Evolutionary conservation across 495 filamentous ascomycete genomes (phyloP), one percentile per base, ranked within the genome.

Genomic region (Aspergillus carlsbadensis): DNA sequence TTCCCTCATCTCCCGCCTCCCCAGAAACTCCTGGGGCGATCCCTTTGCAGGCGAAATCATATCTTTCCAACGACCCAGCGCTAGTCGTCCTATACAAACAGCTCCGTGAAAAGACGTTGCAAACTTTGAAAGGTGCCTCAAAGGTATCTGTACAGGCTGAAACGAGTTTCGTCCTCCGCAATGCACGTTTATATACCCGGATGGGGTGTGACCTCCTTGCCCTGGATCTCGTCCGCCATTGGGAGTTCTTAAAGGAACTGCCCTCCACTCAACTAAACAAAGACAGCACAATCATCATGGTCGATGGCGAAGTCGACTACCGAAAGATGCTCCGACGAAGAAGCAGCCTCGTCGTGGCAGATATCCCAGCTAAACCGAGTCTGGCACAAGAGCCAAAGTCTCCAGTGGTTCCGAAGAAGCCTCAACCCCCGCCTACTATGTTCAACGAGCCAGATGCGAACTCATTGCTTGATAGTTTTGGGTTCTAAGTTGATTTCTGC

Each of bases 181-280:
- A 88, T 46, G 93, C 93, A 10, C 78, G 89, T 29, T 76, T 96
- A 5, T 96, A 98, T 62, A 87, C 90, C 66, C 84, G 95, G 0
- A 98, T 98, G 95, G 94, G 94, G 11, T 96, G 94, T 63, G 93
- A 96, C 66, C 63, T 96, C n/a, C 82, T 97, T 2, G 94, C 95
- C 10, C 74, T 98, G 10, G 91, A 96, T 61, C 62, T 75, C 59
- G 89, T 92, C 6, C 82, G 87, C 6, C 91, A 89, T 63, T 97
- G 92, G 92, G 87, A 92, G 63, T 96, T 96, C 73, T 75, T 96
- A 42, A 72, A 62, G 40, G 59, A 42, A 11, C 67, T 67, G 5
- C 67, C 82, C 1, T 66, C 68, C 41, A 59, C 62, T 18, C 62
- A 60, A 20, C 54, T 61, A 26, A 34, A 60, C 41, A 72, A 63